phyloP scores from a whole-genome alignment of 129 eudicot genomes.

The Pittosporum tobira region DNA sequence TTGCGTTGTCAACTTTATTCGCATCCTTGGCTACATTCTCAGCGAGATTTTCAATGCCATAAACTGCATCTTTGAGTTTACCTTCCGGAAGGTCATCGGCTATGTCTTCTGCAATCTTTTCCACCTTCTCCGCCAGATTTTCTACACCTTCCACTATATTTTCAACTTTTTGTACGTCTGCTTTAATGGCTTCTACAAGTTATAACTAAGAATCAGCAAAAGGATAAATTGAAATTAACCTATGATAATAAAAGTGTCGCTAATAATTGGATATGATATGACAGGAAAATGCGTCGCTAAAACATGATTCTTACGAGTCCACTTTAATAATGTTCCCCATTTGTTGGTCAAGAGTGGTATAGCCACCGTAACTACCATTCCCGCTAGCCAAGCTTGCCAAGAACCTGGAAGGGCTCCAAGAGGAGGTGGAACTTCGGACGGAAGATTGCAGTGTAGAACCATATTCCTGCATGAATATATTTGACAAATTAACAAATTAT shows the following conservation, averaged over 20 bases:
- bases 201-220: no score
- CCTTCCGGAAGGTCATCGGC: constrained; percentile 39
- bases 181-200: constrained; percentile 21
- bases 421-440: not conserved
- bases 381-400: constrained; percentile 40
- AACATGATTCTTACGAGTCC: constrained; percentile 22
- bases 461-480: not conserved
- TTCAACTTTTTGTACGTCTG: constrained; percentile 28
- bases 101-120: constrained; percentile 43
- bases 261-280: not conserved
- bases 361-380: constrained; percentile 25
- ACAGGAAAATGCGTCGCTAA: not conserved
- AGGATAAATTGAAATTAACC: no score
- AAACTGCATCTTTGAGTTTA: constrained; percentile 23
- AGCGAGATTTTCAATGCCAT: no score
- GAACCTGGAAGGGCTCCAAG: constrained; percentile 6
- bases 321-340: constrained; percentile 32
- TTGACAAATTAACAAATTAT: not conserved
- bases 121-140: constrained; percentile 46
- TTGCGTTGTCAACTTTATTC: constrained; percentile 28
- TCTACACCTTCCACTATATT: constrained; percentile 33
- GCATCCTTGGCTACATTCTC: constrained; percentile 37
- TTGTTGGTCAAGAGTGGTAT: constrained; percentile 40
- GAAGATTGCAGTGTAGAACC: constrained; percentile 3
- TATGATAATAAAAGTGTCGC: not conserved